Percentiles rank a stretch among this genome's conserved stretches.
These are phyloP conservation scores for Euphorbia pulcherrima DNA, from an alignment of 345 rosid genomes.

Conservation along the genomic window DNA sequence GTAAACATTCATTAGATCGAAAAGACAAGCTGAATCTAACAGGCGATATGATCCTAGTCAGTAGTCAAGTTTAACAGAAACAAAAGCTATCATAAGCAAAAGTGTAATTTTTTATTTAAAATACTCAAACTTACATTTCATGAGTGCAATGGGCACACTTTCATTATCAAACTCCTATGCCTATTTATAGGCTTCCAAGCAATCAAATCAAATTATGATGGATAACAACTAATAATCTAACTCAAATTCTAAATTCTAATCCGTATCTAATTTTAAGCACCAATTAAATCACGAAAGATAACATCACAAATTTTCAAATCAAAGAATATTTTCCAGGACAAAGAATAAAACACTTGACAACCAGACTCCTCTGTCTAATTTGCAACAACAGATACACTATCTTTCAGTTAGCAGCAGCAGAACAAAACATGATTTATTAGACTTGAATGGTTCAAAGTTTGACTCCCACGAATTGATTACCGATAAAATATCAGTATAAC, in stretches of 20 bases:
- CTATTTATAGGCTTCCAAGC: too few species aligned
- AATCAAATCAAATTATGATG: too few species aligned
- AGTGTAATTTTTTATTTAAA: too few species aligned
- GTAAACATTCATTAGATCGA: slow-evolving; percentile 4
- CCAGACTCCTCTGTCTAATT: neutral
- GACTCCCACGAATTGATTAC: neutral
- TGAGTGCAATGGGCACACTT: too few species aligned
- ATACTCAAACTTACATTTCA: too few species aligned
- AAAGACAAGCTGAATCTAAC: neutral
- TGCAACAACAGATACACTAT: neutral
- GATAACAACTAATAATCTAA: too few species aligned
- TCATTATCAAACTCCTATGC: too few species aligned
- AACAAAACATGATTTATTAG: neutral
- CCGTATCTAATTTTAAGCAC: too few species aligned
- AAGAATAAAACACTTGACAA: neutral
- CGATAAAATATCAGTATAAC: neutral
- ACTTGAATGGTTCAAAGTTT: neutral
- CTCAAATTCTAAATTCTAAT: too few species aligned
- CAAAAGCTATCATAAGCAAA: neutral
- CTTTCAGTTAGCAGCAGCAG: neutral
- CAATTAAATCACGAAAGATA: too few species aligned
- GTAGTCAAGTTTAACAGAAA: neutral
- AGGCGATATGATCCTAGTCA: neutral
- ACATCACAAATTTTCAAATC: too few species aligned
- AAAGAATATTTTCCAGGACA: neutral